Base-by-base conservation (phyloP, 2,329 filamentous ascomycete genomes). In the Acrocalymma vagum region DNA sequence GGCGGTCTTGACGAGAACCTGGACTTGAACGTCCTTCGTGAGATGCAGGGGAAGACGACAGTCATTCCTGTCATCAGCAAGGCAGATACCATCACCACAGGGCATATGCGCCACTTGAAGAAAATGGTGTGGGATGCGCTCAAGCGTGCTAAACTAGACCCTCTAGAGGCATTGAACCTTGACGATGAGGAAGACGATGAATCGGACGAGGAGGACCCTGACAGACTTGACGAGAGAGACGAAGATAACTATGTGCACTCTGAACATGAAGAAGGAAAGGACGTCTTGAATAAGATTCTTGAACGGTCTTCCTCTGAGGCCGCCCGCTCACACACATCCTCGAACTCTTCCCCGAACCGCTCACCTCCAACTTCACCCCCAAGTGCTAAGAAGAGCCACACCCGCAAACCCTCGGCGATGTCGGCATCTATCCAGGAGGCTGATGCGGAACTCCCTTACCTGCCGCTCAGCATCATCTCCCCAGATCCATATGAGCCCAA, bases 61-160 rank as follows among this genome's bases (percentile, higher is more conserved):
- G 90, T 97, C 44, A 90, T 99, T 30, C 94, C 94, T 0, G 86
- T 99, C 43, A 93, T 99, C 63, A 88, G 91, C 65, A 99, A 99
- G 73, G 93, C 94, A 25, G 94, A 99, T 68, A 96, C 92, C 10
- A 88, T 97, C 58, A 97, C 94, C n/a, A 86, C 88, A 0, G 87
- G 88, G 37, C 94, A 99, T 72, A 97, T 97, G 94, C 79, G 83
- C 29, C 86, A 90, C 59, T 81, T 99, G 53, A 96, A 96, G 78
- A 90, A 87, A 72, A 86, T 87, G 9, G 92, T 99, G 22, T 95
- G 89, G 84, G 84, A 90, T 38, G 92, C 88, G 57, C 78, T 99
- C 49, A 93, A 94, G 73, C 85, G 84, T 61, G 86, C 90, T 10
- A 88, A 88, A 53, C 79, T 99, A 38, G 92, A 99, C 62, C 93